These are phyloP conservation scores for Gigaspora rosea DNA, from an alignment of 192 early-diverging fungal species.

Conservation along the genomic window DNA sequence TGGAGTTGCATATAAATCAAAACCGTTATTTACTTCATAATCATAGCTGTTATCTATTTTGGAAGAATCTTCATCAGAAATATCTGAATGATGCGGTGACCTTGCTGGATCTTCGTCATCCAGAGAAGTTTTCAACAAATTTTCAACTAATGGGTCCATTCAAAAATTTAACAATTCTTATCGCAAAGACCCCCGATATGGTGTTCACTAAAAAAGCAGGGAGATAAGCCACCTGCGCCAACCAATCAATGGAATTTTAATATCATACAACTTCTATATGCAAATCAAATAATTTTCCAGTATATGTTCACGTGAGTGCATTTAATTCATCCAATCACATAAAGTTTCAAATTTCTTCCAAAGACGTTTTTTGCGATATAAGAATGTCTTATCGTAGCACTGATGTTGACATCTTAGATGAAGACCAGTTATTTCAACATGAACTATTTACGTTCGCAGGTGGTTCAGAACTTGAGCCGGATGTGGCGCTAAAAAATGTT, in stretches of 20 bases:
- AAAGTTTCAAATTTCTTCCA: too few relatives aligned
- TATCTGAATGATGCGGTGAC: constrained; percentile 5
- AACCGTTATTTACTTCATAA: neutral
- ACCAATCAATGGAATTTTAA: too few relatives aligned
- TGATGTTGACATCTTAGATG: constrained; percentile 44
- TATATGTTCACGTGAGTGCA: too few relatives aligned
- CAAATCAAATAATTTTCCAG: too few relatives aligned
- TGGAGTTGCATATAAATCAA: neutral
- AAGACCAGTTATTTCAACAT: constrained; percentile 54
- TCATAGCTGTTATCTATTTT: neutral
- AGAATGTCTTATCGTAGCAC: neutral
- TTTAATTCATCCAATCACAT: too few relatives aligned
- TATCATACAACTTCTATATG: too few relatives aligned
- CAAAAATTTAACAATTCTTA: neutral
- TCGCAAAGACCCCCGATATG: too few relatives aligned
- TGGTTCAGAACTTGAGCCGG: constrained; percentile 17
- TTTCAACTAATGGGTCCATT: constrained; percentile 30
- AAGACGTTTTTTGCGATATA: too few relatives aligned
- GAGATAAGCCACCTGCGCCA: too few relatives aligned
- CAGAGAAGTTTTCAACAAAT: constrained; percentile 1
- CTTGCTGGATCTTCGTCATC: constrained; percentile 27
- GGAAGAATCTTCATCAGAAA: constrained; percentile 14
- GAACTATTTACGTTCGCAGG: constrained; percentile 40
- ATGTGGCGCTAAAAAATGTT: constrained; percentile 32
- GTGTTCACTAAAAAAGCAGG: too few relatives aligned